Conservation (phyloP, 495 filamentous ascomycete genomes). For the Talaromyces borbonicus region DNA sequence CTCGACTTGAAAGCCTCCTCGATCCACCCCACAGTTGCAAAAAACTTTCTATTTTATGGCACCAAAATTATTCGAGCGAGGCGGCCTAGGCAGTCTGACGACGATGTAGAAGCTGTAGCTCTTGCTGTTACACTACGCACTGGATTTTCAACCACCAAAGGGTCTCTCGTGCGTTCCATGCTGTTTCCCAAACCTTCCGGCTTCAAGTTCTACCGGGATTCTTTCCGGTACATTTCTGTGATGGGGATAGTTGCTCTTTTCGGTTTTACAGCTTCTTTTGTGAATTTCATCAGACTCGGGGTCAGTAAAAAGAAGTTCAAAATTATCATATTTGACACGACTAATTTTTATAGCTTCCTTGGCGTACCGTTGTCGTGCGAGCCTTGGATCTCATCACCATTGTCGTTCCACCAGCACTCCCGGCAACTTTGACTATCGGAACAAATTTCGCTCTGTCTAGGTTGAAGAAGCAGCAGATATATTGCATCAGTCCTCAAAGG, state of each 20-base stretch:
- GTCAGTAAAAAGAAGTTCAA: slow-evolving; percentile 26
- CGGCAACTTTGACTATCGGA: slow-evolving; percentile 91
- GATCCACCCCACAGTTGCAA: slow-evolving; percentile 68
- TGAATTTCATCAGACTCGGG: slow-evolving; percentile 81
- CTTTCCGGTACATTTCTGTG: slow-evolving; percentile 95
- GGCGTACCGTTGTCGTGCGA: slow-evolving; percentile 82
- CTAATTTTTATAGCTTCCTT: slow-evolving; percentile 46
- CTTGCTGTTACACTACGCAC: slow-evolving; percentile 87
- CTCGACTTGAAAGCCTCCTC: slow-evolving; percentile 71
- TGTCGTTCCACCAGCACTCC: slow-evolving; percentile 93
- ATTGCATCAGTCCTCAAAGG: slow-evolving; percentile 94
- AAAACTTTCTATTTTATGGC: slow-evolving; percentile 84
- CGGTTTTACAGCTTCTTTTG: slow-evolving; percentile 81
- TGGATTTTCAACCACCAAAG: slow-evolving; percentile 96
- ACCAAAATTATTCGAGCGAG: slow-evolving; percentile 91
- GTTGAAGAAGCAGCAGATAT: slow-evolving; percentile 79
- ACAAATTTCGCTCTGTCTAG: slow-evolving; percentile 89
- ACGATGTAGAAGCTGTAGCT: slow-evolving; percentile 79
- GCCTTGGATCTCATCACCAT: slow-evolving; percentile 96
- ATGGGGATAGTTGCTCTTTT: slow-evolving; percentile 84
- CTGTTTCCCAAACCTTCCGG: slow-evolving; percentile 96
- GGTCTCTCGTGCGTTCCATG: slow-evolving; percentile 93
- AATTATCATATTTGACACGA: slow-evolving; percentile 10
- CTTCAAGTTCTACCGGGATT: slow-evolving; percentile 97
- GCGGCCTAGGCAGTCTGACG: slow-evolving; percentile 68